Evolutionary conservation across 768 basidiomycete genomes (phyloP), one percentile per base, ranked within the genome.

Genomic region (Kwoniella dendrophila): DNA sequence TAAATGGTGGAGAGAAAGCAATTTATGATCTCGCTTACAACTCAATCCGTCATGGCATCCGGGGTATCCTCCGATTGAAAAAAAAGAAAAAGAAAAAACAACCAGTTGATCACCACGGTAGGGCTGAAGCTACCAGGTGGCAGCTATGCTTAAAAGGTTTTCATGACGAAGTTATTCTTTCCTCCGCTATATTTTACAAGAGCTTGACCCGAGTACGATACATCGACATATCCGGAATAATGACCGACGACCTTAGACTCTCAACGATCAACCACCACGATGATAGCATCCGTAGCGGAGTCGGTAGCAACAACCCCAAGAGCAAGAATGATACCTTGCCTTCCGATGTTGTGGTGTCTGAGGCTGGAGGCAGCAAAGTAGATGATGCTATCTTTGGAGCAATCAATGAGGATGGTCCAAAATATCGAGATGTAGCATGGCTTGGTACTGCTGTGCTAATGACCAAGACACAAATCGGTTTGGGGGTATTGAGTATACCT

Each of bases 391-490:
- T 70, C 1, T 70, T 62, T 55, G 68, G 68, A 1, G 49, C 38
- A 20, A 51, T 70, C 33, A 52, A 63, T 16, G 64, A 43, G 22
- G 56, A 66, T 45, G 62, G 68, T 10, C 64, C 68, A 20, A 65
- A 66, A 34, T 70, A 66, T 55, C 43, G 62, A 43, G 57, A 52
- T 29, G 40, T 70, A 40, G 50, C 61, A 6, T 62, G 67, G 62
- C 57, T 67, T 22, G 33, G 61, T 14, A 63, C 64, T 22, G 33
- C 62, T 20, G 60, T 71, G 14, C 47, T 72, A 26, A 58, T 64
- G 59, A 56, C 63, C 48, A 72, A 72, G 43, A 61, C 62, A 7
- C 67, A 68, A 45, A 69, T 72, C 20, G 70, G 70, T 20, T 52
- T 72, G 11, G 70, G 70, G 59, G 62, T 72, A 2, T 54, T 72